phyloP scores from a whole-genome alignment of 208 protist genomes.

The Leishmania gerbilli region DNA sequence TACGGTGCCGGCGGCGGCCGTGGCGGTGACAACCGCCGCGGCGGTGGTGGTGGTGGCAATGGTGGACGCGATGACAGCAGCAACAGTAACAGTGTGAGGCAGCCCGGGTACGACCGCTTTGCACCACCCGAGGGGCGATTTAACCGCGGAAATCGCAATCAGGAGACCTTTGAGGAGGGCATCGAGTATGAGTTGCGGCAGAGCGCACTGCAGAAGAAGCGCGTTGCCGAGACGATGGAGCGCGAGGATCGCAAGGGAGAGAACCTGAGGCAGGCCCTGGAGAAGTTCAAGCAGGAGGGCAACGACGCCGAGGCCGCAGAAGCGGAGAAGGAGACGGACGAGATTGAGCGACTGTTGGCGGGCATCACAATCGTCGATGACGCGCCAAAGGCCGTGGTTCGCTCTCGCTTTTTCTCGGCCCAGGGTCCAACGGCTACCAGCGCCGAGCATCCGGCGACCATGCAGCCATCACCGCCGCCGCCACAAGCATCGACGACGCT shows the following conservation, averaged over 20 bases:
- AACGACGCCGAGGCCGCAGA: conserved; percentile 31
- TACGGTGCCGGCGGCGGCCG: conserved; percentile 15
- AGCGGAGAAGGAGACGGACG: conserved; percentile 37
- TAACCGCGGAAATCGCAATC: conserved; percentile 57
- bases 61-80: conserved; percentile 6
- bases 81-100: neutral
- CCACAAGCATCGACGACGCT: neutral
- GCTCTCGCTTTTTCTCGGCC: conserved; percentile 63
- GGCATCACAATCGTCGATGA: conserved; percentile 38
- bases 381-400: conserved; percentile 17
- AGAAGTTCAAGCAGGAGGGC: conserved; percentile 43
- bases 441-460: conserved; percentile 5
- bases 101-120: conserved; percentile 61
- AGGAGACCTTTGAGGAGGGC: conserved; percentile 87
- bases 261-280: conserved; percentile 34
- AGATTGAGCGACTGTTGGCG: conserved; percentile 59
- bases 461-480: neutral
- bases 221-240: conserved; percentile 72
- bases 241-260: conserved; percentile 49
- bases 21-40: conserved; percentile 19
- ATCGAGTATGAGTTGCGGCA: conserved; percentile 84
- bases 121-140: conserved; percentile 48
- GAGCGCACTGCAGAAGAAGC: conserved; percentile 58
- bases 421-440: neutral
- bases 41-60: conserved; percentile 16